Base-by-base conservation (phyloP, 2,329 filamentous ascomycete species). In the Epichloe bromicola region DNA sequence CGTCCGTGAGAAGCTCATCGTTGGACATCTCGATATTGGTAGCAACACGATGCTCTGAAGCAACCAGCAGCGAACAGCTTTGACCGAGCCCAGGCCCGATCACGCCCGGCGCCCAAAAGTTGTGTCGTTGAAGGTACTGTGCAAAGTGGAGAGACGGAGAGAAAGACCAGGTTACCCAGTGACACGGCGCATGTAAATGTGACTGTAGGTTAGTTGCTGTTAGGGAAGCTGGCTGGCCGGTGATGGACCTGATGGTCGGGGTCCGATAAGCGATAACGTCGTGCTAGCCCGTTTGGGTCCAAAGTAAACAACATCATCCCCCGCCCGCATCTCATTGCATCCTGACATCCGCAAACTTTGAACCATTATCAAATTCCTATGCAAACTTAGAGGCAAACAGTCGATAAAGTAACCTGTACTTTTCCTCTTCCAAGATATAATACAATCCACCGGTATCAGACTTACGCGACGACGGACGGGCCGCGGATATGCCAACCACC, bases 1-100 rank as follows among this genome's bases (percentile, higher is more conserved):
- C 85, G 63, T 94, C 87, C 19, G 81, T 82, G 45, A 84, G 65
- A 23, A 78, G 62, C n/a, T 74, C 70, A 56, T 77, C 68, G 49
- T 71, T 70, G 11, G 67, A 51, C 70, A 73, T 74, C 17, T 19
- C 47, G 48, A 46, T 38, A 19, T 14, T 11, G 14, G n/a, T 12
- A 7, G 20, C 15, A 36, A 37, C 40, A 12, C 14, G 30, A 33
- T n/a, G 10, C 33, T 7, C 12, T 37, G 34, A 19, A 34, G 23
- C 3, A 19, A 15, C 47, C 3, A 38, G 23, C n/a, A 41, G 34
- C 43, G 14, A 51, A 47, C 37, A 15, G 30, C 4, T 34, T 39
- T 15, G 37, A 26, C 23, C 26, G 10, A 20, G 23, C 4, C n/a
- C 15, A 33, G 40, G 37, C n/a, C 36, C 26, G 23, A 11, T 14